Evolutionary conservation across 2,329 filamentous ascomycete genomes (phyloP).

Genomic region (Berkeleyomyces basicola): DNA sequence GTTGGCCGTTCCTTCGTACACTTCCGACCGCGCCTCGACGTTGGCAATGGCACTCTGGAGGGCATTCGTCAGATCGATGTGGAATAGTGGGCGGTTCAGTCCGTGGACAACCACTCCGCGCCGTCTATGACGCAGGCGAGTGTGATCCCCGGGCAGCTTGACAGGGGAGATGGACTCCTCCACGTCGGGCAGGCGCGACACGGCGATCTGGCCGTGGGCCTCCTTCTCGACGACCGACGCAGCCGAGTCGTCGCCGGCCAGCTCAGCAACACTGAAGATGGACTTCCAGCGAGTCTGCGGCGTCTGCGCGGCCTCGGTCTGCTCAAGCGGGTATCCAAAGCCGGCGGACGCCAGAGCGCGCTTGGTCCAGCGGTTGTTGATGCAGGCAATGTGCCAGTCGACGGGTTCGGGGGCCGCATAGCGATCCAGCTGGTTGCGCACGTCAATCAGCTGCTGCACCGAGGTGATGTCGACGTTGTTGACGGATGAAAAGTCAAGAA

Average conservation of each 20-base stretch:
- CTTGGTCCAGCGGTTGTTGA: slow-evolving; percentile 91
- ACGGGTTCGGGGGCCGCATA: slow-evolving; percentile 68
- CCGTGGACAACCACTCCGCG: slow-evolving; percentile 58
- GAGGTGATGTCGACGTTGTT: slow-evolving; percentile 91
- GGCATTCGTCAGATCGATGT: slow-evolving; percentile 79
- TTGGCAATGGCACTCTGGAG: slow-evolving; percentile 77
- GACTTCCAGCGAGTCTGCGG: slow-evolving; percentile 64
- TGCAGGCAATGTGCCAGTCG: slow-evolving; percentile 90
- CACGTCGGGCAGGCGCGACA: slow-evolving; percentile 3
- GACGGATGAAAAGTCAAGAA: slow-evolving; percentile 84
- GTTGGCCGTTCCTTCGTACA: slow-evolving; percentile 4
- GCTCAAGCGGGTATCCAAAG: slow-evolving; percentile 62
- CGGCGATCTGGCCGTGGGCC: slow-evolving; percentile 33
- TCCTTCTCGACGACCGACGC: slow-evolving; percentile 49
- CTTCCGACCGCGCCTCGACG: slow-evolving; percentile 38
- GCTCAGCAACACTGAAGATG: slow-evolving; percentile 86
- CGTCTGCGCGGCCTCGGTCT: slow-evolving; percentile 24
- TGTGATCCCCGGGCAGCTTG: neutral
- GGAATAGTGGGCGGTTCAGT: slow-evolving; percentile 82
- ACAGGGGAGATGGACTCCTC: slow-evolving; percentile 1
- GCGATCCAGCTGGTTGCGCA: slow-evolving; percentile 81
- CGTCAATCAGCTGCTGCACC: slow-evolving; percentile 80
- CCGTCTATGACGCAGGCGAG: slow-evolving; percentile 21
- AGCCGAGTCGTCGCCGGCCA: slow-evolving; percentile 54
- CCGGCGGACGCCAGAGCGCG: slow-evolving; percentile 72